Conservation (phyloP, 108 stramenopile species). For the Stephanodiscus triporus region DNA sequence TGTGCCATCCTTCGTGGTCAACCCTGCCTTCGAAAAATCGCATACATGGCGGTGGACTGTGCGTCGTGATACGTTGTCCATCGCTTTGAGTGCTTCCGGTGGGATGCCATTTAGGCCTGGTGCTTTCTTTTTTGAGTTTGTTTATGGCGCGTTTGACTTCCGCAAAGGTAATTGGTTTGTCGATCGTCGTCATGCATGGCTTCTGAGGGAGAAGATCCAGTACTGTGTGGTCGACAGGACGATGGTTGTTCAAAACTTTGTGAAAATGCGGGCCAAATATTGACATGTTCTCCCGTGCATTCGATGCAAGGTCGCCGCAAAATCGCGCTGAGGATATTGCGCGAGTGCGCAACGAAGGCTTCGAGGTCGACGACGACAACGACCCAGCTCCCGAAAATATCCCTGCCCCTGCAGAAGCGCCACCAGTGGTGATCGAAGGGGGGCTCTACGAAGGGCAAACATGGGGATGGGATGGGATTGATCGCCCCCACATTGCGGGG, state of each 20-base stretch:
- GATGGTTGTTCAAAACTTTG: neutral
- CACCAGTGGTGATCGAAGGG: too few relatives aligned
- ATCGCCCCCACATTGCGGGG: too few relatives aligned
- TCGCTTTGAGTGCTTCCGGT: constrained; percentile 18
- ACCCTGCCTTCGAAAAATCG: constrained; percentile 2
- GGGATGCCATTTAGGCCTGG: constrained; percentile 15
- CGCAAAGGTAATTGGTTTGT: neutral
- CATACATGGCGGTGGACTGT: neutral
- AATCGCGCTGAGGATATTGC: too few relatives aligned
- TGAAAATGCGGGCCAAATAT: neutral
- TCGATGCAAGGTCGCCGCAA: neutral
- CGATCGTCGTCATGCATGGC: neutral
- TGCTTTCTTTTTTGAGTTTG: constrained; percentile 10
- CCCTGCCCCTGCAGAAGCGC: too few relatives aligned
- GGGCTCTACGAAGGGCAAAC: too few relatives aligned
- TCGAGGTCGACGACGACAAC: too few relatives aligned
- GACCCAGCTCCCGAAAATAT: too few relatives aligned
- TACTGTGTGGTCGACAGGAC: neutral
- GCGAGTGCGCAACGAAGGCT: too few relatives aligned
- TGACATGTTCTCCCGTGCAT: neutral
- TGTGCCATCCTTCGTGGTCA: constrained; percentile 10
- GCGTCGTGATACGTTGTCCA: neutral
- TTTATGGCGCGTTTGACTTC: neutral
- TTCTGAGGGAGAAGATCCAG: neutral
- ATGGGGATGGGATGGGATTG: too few relatives aligned